phyloP scores from a whole-genome alignment of 2,329 filamentous ascomycete species.

The Trichophyton verrucosum region DNA sequence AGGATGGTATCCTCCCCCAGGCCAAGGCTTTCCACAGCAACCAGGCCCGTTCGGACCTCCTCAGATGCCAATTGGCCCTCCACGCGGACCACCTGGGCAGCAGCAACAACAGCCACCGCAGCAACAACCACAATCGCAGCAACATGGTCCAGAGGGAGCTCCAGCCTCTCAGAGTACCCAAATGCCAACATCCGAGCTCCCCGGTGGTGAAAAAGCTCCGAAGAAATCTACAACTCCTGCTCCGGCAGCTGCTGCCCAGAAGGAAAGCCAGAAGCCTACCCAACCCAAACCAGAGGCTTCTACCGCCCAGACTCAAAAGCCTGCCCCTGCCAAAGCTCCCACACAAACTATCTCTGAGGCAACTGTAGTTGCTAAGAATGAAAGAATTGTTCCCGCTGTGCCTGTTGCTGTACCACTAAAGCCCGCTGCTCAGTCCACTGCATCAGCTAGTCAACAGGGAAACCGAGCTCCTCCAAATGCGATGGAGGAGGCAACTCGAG shows the following conservation, averaged over 20 bases:
- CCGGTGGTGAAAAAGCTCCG: conserved; percentile 27
- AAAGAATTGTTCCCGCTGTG: conserved; percentile 35
- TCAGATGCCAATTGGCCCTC: conserved; percentile 45
- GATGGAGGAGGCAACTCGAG: conserved; percentile 36
- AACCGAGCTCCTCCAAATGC: conserved; percentile 13
- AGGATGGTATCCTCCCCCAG: conserved; percentile 65
- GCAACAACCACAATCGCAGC: conserved; percentile 13
- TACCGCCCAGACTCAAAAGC: conserved; percentile 16
- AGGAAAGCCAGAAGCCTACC: conserved; percentile 14
- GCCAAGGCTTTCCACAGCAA: conserved; percentile 58
- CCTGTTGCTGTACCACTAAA: conserved; percentile 31
- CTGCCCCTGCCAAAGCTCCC: conserved; percentile 13
- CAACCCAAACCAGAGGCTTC: conserved; percentile 17
- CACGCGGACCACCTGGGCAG: conserved; percentile 29
- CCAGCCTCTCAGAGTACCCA: conserved; percentile 20
- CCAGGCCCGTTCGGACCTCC: conserved; percentile 55
- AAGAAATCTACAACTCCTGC: conserved; percentile 26
- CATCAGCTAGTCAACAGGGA: conserved; percentile 20
- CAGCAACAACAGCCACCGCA: conserved; percentile 17
- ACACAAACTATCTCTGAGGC: conserved; percentile 14
- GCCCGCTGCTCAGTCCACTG: conserved; percentile 20
- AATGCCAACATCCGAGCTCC: conserved; percentile 33
- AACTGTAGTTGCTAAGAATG: conserved; percentile 26
- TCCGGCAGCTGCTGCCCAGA: conserved; percentile 20
- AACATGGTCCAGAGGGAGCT: conserved; percentile 20